phyloP scores from a whole-genome alignment of 2,329 filamentous ascomycete species.

The Remersonia thermophila region DNA sequence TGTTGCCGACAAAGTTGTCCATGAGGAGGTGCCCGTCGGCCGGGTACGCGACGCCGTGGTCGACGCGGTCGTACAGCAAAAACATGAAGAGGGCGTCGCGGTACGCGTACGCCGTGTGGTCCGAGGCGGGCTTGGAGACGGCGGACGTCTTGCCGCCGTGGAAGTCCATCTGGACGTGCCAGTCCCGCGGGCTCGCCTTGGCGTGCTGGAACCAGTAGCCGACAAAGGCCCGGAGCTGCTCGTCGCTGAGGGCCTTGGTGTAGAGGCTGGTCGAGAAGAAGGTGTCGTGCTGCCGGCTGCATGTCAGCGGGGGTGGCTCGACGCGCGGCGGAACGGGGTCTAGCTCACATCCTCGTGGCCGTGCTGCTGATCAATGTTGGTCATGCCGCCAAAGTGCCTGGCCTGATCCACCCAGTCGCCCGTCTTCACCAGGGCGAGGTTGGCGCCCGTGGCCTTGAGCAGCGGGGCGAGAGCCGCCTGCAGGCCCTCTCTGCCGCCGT shows the following conservation, averaged over 20 bases:
- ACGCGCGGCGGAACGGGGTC: too few relatives aligned
- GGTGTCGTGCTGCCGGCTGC: constrained; percentile 25
- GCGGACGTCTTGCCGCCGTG: constrained; percentile 30
- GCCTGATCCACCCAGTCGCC: constrained; percentile 22
- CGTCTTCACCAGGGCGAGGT: constrained; percentile 21
- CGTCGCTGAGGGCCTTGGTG: constrained; percentile 25
- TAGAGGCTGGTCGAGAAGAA: constrained; percentile 32
- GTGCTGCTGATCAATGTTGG: constrained; percentile 20
- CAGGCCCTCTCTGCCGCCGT: constrained; percentile 25
- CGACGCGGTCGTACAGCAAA: constrained; percentile 33
- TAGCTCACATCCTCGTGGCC: constrained; percentile 18
- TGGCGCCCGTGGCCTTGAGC: constrained; percentile 23
- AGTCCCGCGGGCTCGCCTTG: constrained; percentile 25
- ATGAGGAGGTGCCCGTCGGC: constrained; percentile 23
- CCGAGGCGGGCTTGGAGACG: constrained; percentile 19
- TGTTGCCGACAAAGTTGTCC: constrained; percentile 23
- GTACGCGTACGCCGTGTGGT: constrained; percentile 29
- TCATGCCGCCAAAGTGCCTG: constrained; percentile 22
- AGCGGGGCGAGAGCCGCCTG: constrained; percentile 23
- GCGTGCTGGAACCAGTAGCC: constrained; percentile 28
- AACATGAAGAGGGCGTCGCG: constrained; percentile 37
- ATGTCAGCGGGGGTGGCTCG: constrained; percentile 1
- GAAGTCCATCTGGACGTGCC: constrained; percentile 32
- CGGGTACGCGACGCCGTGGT: constrained; percentile 21
- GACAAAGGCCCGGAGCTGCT: constrained; percentile 25